Conservation (phyloP, 345 rosid species). For the Adansonia digitata region DNA sequence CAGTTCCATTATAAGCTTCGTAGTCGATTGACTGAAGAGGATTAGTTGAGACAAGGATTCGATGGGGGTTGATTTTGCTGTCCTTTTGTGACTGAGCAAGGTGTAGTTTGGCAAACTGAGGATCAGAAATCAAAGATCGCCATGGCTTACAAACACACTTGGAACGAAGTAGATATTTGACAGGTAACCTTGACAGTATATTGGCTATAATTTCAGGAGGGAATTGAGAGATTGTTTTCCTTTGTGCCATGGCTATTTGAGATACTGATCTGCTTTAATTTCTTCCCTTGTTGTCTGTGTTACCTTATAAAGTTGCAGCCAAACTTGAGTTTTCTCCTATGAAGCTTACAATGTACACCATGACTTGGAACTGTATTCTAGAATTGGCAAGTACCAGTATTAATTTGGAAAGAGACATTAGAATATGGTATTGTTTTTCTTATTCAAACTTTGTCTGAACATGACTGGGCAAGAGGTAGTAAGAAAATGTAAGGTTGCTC, state of each 20-base stretch:
- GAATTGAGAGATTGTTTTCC: neutral
- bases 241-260: neutral
- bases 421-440: neutral
- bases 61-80: neutral
- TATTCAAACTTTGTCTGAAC: neutral
- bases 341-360: neutral
- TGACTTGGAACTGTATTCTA: neutral
- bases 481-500: neutral
- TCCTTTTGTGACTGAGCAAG: neutral
- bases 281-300: neutral
- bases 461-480: neutral
- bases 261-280: neutral
- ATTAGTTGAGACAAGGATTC: neutral
- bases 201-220: neutral
- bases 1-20: neutral
- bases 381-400: neutral
- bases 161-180: neutral
- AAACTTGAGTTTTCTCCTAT: neutral
- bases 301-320: neutral
- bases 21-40: neutral
- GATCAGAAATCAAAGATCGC: neutral
- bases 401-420: neutral
- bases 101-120: neutral
- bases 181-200: neutral
- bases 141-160: neutral